These are phyloP conservation scores for Penicillium carneum DNA, from an alignment of 2,329 filamentous ascomycete genomes.

Conservation along the genomic window DNA sequence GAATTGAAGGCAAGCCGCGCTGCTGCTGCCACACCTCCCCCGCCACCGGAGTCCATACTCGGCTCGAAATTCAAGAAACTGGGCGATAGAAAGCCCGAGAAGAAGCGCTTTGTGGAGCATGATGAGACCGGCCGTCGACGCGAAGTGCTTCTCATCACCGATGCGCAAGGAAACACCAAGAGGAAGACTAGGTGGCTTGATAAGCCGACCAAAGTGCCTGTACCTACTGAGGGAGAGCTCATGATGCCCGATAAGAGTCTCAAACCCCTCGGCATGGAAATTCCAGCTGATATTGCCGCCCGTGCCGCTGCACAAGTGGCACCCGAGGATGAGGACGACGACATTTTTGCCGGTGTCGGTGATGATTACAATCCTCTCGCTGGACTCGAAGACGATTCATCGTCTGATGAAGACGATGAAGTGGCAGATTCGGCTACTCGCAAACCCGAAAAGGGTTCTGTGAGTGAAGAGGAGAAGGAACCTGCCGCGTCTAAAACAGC, in stretches of 20 bases:
- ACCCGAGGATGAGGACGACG: slow-evolving; percentile 60
- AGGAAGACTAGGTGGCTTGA: slow-evolving; percentile 65
- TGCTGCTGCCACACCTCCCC: slow-evolving; percentile 51
- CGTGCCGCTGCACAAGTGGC: slow-evolving; percentile 41
- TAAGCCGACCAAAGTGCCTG: slow-evolving; percentile 42
- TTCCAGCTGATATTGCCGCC: slow-evolving; percentile 54
- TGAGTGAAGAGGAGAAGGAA: slow-evolving; percentile 21
- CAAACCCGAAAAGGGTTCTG: slow-evolving; percentile 17
- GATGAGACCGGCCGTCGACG: slow-evolving; percentile 61
- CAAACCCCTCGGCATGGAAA: slow-evolving; percentile 60
- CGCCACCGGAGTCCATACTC: slow-evolving; percentile 58
- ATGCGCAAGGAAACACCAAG: slow-evolving; percentile 67
- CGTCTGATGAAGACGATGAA: slow-evolving; percentile 52
- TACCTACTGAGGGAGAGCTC: slow-evolving; percentile 34
- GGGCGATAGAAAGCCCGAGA: slow-evolving; percentile 55
- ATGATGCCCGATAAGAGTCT: slow-evolving; percentile 55
- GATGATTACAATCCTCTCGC: slow-evolving; percentile 67
- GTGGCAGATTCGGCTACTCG: slow-evolving; percentile 27
- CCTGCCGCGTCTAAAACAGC: slow-evolving; percentile 6
- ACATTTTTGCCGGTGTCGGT: slow-evolving; percentile 69
- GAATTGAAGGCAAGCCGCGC: slow-evolving; percentile 64
- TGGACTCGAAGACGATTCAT: slow-evolving; percentile 58
- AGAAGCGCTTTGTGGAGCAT: slow-evolving; percentile 62
- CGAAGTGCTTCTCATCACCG: slow-evolving; percentile 66
- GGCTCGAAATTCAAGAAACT: slow-evolving; percentile 64